Conservation (phyloP, 1,139 yeast genomes). For the Geotrichum histeridarum region DNA sequence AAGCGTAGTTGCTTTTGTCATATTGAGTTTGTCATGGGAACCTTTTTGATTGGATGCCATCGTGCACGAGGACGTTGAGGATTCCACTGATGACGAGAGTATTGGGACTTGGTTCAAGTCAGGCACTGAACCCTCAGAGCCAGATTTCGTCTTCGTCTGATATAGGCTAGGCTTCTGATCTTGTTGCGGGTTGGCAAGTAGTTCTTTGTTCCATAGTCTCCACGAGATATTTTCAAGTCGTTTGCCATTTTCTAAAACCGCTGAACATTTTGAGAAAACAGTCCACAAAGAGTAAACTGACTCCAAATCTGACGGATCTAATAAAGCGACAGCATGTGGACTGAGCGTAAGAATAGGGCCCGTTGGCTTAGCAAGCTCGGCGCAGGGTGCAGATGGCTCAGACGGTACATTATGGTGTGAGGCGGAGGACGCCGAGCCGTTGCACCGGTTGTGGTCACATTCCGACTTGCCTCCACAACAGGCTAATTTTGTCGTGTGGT, state of each 20-base stretch:
- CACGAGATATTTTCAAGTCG: constrained; percentile 55
- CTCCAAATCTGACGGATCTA: constrained; percentile 43
- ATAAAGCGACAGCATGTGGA: constrained; percentile 27
- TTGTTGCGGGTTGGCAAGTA: constrained; percentile 26
- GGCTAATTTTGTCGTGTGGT: no score
- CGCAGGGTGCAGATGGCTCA: no score
- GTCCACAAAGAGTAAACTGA: constrained; percentile 46
- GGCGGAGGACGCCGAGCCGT: no score
- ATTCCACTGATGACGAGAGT: constrained; percentile 21
- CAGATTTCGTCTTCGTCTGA: neutral
- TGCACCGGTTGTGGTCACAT: no score
- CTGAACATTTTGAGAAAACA: constrained; percentile 50
- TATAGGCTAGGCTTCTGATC: neutral
- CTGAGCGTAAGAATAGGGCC: constrained; percentile 30
- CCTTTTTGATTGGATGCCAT: constrained; percentile 9
- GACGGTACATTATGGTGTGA: no score
- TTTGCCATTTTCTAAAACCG: constrained; percentile 49
- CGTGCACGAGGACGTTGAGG: constrained; percentile 15
- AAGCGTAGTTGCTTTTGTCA: neutral
- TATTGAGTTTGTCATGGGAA: constrained; percentile 10
- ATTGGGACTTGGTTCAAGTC: constrained; percentile 20
- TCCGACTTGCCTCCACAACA: no score
- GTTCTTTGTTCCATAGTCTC: constrained; percentile 52
- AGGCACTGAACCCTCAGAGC: constrained; percentile 7
- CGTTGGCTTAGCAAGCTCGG: neutral